Evolutionary conservation across 371 early-diverging fungal species (phyloP).

Genomic region (Catenaria anguillulae): DNA sequence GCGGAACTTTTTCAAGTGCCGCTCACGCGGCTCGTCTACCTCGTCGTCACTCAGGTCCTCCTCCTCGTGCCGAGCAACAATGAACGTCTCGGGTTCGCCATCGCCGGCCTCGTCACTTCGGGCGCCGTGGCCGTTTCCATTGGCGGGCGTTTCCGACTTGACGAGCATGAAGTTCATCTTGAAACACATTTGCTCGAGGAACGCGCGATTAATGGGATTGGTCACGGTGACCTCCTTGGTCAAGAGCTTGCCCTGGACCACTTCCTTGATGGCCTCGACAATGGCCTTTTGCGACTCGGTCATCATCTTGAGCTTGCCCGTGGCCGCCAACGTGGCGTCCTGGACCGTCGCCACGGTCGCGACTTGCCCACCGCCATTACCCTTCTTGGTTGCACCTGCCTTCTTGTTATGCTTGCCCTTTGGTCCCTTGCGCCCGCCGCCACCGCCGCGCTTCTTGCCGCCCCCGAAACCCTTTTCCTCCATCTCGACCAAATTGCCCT

Average conservation of each 20-base stretch:
- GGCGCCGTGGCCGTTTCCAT: too few species aligned
- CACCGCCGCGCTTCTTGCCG: not conserved
- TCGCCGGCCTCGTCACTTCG: slow-evolving; percentile 12
- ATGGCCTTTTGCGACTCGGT: not conserved
- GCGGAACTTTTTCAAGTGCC: not conserved
- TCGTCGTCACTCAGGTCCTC: slow-evolving; percentile 14
- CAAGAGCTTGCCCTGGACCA: not conserved
- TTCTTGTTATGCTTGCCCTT: not conserved
- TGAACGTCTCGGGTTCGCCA: slow-evolving; percentile 10
- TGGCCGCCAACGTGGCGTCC: too few species aligned
- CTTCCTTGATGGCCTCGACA: not conserved
- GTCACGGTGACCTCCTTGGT: not conserved
- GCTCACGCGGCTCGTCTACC: not conserved
- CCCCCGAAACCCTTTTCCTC: not conserved
- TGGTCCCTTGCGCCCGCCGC: not conserved
- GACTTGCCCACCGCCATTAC: not conserved
- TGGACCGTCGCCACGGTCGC: too few species aligned
- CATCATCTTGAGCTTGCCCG: too few species aligned
- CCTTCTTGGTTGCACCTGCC: not conserved
- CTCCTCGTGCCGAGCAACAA: slow-evolving; percentile 11
- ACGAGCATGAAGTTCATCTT: slow-evolving; percentile 12
- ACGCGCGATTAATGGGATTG: slow-evolving; percentile 18
- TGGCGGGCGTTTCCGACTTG: slow-evolving; percentile 17
- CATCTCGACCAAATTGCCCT: not conserved
- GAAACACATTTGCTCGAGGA: not conserved